Conservation (phyloP, 768 basidiomycete genomes). For the Trametes cinnabarina region DNA sequence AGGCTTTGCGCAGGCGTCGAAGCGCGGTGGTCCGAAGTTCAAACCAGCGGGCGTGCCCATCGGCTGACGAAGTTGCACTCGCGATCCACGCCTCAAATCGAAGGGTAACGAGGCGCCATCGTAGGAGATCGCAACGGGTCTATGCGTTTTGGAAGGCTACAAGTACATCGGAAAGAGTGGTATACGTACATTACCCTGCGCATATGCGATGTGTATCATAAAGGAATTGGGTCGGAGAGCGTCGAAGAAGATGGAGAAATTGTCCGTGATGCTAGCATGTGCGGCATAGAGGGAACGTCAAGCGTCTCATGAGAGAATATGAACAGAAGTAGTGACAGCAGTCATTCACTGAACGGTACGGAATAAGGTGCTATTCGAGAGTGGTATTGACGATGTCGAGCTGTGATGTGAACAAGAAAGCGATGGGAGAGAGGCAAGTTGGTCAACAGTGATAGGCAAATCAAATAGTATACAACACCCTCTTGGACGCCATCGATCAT, state of each 20-base stretch:
- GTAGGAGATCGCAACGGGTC: slow-evolving; percentile 10
- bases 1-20: slow-evolving; percentile 2
- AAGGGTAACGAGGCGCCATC: too few relatives aligned
- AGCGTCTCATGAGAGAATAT: background rate
- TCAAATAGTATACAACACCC: background rate
- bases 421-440: background rate
- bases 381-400: background rate
- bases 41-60: slow-evolving; percentile 12
- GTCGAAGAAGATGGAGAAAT: background rate
- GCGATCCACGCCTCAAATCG: background rate
- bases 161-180: slow-evolving; percentile 15
- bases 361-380: background rate
- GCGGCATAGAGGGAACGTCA: slow-evolving; percentile 9
- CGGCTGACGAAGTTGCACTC: background rate
- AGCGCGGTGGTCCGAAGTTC: slow-evolving; percentile 16
- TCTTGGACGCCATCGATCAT: background rate
- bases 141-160: slow-evolving; percentile 6
- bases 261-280: slow-evolving; percentile 8
- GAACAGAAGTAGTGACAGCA: background rate
- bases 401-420: background rate
- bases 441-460: background rate
- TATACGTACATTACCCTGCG: slow-evolving; percentile 16
- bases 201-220: slow-evolving; percentile 13
- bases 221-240: background rate
- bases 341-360: background rate